Evolutionary conservation across 495 filamentous ascomycete species (phyloP).

Genomic region (Aspergillus conjunctus): DNA sequence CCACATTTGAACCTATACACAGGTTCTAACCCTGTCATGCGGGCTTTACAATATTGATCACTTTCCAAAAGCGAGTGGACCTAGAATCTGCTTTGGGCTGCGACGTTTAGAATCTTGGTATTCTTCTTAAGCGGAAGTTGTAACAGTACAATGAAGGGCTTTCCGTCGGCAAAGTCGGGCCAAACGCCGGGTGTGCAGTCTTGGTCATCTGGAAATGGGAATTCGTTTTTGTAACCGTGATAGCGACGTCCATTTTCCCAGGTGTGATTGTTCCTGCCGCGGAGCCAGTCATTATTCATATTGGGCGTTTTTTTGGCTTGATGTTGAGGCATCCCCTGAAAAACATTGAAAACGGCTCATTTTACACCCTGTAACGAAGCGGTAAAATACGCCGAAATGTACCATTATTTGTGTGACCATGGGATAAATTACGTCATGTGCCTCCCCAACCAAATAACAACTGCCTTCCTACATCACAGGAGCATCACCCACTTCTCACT

Average conservation of each 20-base stretch:
- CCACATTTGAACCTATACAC: neutral
- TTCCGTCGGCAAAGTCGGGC: constrained; percentile 5
- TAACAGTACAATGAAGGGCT: constrained; percentile 2
- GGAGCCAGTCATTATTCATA: neutral
- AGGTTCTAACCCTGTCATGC: constrained; percentile 6
- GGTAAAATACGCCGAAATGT: neutral
- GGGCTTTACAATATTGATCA: neutral
- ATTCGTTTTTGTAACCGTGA: constrained; percentile 5
- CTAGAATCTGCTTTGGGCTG: constrained; percentile 3
- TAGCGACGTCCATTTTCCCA: constrained; percentile 20
- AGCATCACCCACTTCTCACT: neutral
- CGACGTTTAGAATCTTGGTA: constrained; percentile 5
- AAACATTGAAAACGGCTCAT: neutral
- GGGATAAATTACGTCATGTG: neutral
- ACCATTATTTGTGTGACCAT: neutral
- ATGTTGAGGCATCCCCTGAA: neutral
- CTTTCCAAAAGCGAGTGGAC: neutral
- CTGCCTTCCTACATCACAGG: neutral
- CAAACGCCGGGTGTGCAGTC: neutral
- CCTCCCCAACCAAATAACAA: neutral
- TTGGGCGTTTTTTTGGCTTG: neutral
- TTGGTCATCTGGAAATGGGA: constrained; percentile 13
- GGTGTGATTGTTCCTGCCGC: constrained; percentile 15
- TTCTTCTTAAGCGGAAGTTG: neutral
- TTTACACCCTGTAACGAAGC: neutral